Conservation (phyloP, 129 eudicot genomes). For the Flaveria robusta region DNA sequence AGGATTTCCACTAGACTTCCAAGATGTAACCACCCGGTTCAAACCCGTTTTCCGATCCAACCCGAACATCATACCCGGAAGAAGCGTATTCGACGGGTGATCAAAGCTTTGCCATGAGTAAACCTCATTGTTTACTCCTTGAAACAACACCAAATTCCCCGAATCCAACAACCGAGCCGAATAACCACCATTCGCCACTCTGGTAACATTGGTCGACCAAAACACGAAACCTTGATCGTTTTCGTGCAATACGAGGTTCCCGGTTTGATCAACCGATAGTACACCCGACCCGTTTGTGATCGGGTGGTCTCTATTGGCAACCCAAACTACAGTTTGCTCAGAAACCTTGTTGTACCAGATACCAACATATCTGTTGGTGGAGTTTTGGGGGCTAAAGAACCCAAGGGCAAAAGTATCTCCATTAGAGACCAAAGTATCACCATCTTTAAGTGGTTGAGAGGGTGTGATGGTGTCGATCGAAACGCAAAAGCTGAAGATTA, state of each 20-base stretch:
- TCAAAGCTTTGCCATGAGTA: conserved; percentile 51
- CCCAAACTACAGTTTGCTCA: conserved; percentile 51
- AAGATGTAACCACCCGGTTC: conserved; percentile 35
- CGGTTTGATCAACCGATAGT: conserved; percentile 34
- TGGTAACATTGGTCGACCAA: conserved; percentile 46
- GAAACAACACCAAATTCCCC: conserved; percentile 45
- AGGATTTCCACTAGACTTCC: conserved; percentile 44
- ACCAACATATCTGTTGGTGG: conserved; percentile 48
- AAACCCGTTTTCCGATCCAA: conserved; percentile 43
- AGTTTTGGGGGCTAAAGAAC: conserved; percentile 43
- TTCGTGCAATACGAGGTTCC: conserved; percentile 34
- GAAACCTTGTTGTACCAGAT: conserved; percentile 53
- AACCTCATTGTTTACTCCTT: conserved; percentile 15
- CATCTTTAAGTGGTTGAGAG: conserved; percentile 35
- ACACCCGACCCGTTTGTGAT: conserved; percentile 26
- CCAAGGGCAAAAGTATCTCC: conserved; percentile 45
- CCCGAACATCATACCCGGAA: conserved; percentile 50
- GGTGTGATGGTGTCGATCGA: conserved; percentile 39
- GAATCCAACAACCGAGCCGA: conserved; percentile 44
- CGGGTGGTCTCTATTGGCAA: conserved; percentile 40
- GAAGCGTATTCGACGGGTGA: conserved; percentile 44
- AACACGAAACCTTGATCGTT: neutral
- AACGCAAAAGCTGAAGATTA: conserved; percentile 16
- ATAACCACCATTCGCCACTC: neutral
- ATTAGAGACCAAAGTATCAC: conserved; percentile 40